Base-by-base conservation (phyloP, 768 basidiomycete species). In the Imleria badia region DNA sequence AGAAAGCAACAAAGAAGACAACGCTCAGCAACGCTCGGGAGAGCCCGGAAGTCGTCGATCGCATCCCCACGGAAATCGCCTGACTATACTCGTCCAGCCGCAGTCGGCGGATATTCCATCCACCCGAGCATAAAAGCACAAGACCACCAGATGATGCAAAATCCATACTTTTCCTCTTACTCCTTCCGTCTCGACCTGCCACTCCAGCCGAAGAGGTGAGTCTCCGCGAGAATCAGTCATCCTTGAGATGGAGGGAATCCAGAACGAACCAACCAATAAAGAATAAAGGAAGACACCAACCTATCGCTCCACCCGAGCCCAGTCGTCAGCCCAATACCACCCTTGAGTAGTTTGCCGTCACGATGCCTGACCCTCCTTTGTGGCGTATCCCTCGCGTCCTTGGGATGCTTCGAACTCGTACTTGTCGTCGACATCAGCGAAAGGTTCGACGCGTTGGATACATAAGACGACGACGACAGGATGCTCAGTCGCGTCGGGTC, bases 221-320 rank as follows among this genome's bases (percentile, higher is more conserved):
- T 54, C 41, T 22, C 45, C 42, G 11, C 30, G 31, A 34, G 47
- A 59, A 50, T 19, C 51, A 47, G 42, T 17, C 41, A 39, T 31
- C 45, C 34, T 43, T 29, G 7, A 51, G 50, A 44, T 23, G 45
- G 35, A 17, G 12, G 12, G 30, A 54, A 38, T 29, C 43, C 52
- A 19, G 38, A 23, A 40, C 30, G 39, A 20, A n/a, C n/a, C 11
- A 44, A 26, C 19, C 39, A 43, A 36, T 14, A 45, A 38, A 49
- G 23, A 42, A 41, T 20, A 43, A 36, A 41, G 38, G 3, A 51
- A 49, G 38, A 49, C 35, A 69, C 77, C 14, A 34, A 85, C 83
- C 84, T 86, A 60, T 88, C 86, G 60, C 85, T 86, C 86, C 86
- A 88, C 1, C 86, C 86, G 14, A 88, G 69, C 7, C 86, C 86